Evolutionary conservation across 306 rosid species (phyloP), one percentile per base, ranked within the genome.

Genomic region (Spatholobus suberectus): DNA sequence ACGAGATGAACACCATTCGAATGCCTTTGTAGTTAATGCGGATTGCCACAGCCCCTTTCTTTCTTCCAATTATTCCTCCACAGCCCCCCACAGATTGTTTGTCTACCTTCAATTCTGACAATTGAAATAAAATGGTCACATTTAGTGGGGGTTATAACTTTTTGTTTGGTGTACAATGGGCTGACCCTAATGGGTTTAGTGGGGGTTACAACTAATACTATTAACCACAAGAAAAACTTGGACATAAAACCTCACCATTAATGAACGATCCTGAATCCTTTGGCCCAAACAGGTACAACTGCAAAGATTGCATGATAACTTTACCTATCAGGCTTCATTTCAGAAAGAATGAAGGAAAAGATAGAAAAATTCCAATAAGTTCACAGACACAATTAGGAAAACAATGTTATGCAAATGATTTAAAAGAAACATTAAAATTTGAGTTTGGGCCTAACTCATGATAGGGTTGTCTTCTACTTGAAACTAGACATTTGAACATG

Each of bases 11-110:
- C 65, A 90, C 77, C 84, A 94, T 86, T 1, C 67, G 63, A 65
- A 90, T 83, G 91, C 89, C 88, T 87, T 90, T 90, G 88, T 90
- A 94, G 84, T 82, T 84, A 9, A 94, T 68, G 26, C 89, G 85
- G 70, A 90, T 87, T 14, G 91, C 98, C 10, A 92, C 98, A 2
- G 95, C 98, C 0, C 95, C 98, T 85, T 94, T 94, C 86, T 89
- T 94, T 77, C 97, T 91, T 74, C 97, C 79, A 10, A 94, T 85
- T 41, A 90, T 73, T 78, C 97, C 92, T 77, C 97, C 98, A 32
- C 76, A 94, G 0, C 97, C 95, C 3, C 92, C 91, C 13, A 89
- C 17, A 3, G 94, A 82, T 14, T 83, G 71, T 66, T 87, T 92
- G 70, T 94, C 95, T 18, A 81, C 88, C 62, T 89, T 84, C 71